Base-by-base conservation (phyloP, 441 rosid genomes). In the Eruca vesicaria region DNA sequence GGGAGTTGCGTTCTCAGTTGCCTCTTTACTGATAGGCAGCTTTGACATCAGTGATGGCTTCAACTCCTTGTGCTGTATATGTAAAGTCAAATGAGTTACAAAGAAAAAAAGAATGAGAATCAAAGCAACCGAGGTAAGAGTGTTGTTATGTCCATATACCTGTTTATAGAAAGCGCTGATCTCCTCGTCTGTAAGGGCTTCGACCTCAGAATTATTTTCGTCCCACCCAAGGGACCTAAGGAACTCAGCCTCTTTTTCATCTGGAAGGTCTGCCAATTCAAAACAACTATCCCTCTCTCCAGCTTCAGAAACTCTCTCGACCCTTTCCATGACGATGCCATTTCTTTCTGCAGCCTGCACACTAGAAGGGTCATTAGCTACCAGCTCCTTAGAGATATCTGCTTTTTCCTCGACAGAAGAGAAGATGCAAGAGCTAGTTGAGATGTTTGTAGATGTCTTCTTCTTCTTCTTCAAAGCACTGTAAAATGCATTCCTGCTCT, bases 161-260 rank as follows among this genome's bases (percentile, higher is more conserved):
- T 86, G 82, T 79, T 80, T 82, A 80, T 58, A 53, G 79, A 95
- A 95, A 57, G 83, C 82, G 79, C 62, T 87, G 67, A 95, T 95
- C 87, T 95, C 99, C 80, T 95, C 98, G 76, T 89, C 86, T 18
- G 98, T 93, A 53, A 95, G 90, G 55, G 85, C 88, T 83, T 84
- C 93, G 57, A 85, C 97, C 69, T 86, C 95, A 45, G 78, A 56
- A 82, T 72, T 65, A 31, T 56, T 81, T 76, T 92, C 98, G 9
- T 92, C 93, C 99, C 99, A 94, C 2, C 99, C 99, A 78, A 92
- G 97, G 61, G 97, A 92, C 55, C 89, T 92, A 68, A 94, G 93
- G 71, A 94, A 94, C 52, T 82, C 83, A 74, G 79, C 94, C 82
- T 94, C 98, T 71, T 86, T 87, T 77, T 87, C 93, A 73, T 82